phyloP scores from a whole-genome alignment of 768 basidiomycete species.

The Trametes villosa region DNA sequence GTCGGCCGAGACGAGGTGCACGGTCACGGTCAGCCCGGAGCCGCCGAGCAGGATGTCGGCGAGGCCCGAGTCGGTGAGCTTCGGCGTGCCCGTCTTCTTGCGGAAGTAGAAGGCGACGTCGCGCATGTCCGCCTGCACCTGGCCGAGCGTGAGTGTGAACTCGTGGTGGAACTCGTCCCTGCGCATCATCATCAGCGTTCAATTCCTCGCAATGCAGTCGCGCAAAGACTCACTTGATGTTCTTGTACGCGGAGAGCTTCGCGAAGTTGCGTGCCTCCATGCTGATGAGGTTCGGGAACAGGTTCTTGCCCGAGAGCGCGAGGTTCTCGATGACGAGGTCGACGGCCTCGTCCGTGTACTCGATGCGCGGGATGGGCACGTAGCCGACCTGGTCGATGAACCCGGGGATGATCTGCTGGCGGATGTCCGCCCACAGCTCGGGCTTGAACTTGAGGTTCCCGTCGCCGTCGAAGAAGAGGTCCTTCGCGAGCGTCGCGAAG shows the following conservation, averaged over 20 bases:
- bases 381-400: constrained; percentile 83
- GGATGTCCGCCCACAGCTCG: constrained; percentile 85
- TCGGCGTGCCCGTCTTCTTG: constrained; percentile 83
- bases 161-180: constrained; percentile 69
- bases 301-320: constrained; percentile 82
- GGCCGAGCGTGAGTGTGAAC: constrained; percentile 74
- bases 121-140: constrained; percentile 93
- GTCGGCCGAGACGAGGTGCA: constrained; percentile 60
- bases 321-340: constrained; percentile 95
- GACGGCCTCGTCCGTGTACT: constrained; percentile 85
- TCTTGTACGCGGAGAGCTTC: constrained; percentile 81
- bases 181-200: neutral
- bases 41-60: constrained; percentile 89
- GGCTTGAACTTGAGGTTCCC: constrained; percentile 84
- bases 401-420: constrained; percentile 78
- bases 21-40: constrained; percentile 71
- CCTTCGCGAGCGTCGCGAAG: constrained; percentile 77
- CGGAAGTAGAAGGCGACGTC: constrained; percentile 94
- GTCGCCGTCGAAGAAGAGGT: constrained; percentile 78
- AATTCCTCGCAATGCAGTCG: neutral
- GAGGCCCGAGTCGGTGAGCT: constrained; percentile 78
- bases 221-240: constrained; percentile 28
- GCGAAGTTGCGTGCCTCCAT: constrained; percentile 80
- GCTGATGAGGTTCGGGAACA: constrained; percentile 80
- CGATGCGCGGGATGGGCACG: constrained; percentile 90